Base-by-base conservation (phyloP, 805 yeast species). In the Brettanomyces sp. region DNA sequence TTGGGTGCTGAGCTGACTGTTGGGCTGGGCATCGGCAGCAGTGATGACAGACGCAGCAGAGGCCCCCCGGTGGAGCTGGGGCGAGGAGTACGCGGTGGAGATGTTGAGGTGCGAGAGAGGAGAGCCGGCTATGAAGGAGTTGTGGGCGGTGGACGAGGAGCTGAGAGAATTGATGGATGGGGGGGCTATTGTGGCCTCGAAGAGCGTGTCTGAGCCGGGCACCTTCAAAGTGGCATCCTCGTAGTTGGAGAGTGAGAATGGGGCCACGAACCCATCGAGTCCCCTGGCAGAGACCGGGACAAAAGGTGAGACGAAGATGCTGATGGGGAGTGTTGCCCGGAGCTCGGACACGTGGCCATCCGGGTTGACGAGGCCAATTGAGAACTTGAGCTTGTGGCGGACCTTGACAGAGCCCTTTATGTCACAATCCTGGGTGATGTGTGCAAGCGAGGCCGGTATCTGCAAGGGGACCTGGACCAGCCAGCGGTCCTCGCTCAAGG, bases 291-390 rank as follows among this genome's bases (percentile, higher is more conserved):
- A 69, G 14, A 91, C 70, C 1, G 91, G 76, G 4, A 93, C 85
- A 60, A 85, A 85, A 5, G 98, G 97, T 4, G 79, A 72, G 13
- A 66, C 56, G 46, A 66, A 66, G 8, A 65, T 42, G 3, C 56
- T 76, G 4, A 91, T 71, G 0, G 98, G 98, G 51, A 91, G 68
- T 0, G 96, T 83, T 0, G 97, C 97, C 32, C 98, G 72, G 43
- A 91, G 69, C 62, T 90, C 97, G 0, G 96, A 87, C 3, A 83
- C 80, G 59, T 91, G 98, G 3, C 96, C 96, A 62, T 89, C 97
- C 0, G 95, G 84, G 59, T 93, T 91, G 37, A 79, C 64, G 51
- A 93, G 70, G 1, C 87, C 83, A 47, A 93, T 78, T 8, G 77
- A 80, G 59, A 90, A 86, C 56, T 87, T 84, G 47, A 93, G 65